phyloP scores from a whole-genome alignment of 331 rosid species.

The Malus hybrid region DNA sequence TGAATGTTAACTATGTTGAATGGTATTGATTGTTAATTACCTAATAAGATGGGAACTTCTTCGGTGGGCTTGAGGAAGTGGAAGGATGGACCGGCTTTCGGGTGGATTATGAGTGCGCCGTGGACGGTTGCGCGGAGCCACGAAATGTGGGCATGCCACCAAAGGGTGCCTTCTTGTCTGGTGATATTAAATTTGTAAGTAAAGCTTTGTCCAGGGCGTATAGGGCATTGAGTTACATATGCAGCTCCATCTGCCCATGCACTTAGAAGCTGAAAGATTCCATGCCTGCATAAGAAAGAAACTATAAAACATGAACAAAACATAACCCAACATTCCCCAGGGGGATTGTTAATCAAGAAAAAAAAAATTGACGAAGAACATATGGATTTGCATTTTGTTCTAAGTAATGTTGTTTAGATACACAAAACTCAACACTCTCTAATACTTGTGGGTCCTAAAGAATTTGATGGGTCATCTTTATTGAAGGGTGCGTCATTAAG shows the following conservation, averaged over 20 bases:
- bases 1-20: not conserved
- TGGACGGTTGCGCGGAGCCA: slow-evolving; percentile 50
- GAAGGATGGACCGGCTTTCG: slow-evolving; percentile 12
- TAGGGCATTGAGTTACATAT: slow-evolving; percentile 38
- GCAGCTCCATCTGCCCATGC: slow-evolving; percentile 45
- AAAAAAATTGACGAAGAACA: too few relatives aligned
- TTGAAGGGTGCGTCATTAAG: too few relatives aligned
- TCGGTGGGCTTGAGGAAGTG: slow-evolving; percentile 24
- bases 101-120: slow-evolving; percentile 39
- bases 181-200: slow-evolving; percentile 36
- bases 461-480: too few relatives aligned
- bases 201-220: slow-evolving; percentile 16
- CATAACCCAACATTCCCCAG: too few relatives aligned
- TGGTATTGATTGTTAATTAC: not conserved
- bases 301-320: not conserved
- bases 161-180: slow-evolving; percentile 43
- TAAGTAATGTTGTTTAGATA: too few relatives aligned
- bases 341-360: not conserved
- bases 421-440: too few relatives aligned
- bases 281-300: slow-evolving; percentile 28
- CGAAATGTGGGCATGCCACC: slow-evolving; percentile 45
- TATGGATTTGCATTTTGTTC: too few relatives aligned
- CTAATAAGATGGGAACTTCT: slow-evolving; percentile 23
- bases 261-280: slow-evolving; percentile 31
- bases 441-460: too few relatives aligned